A percentile compares a stretch with the other conserved stretches of the same genome.
Evolutionary conservation across 768 basidiomycete genomes (phyloP).

Genomic region (Kwoniella sp.): DNA sequence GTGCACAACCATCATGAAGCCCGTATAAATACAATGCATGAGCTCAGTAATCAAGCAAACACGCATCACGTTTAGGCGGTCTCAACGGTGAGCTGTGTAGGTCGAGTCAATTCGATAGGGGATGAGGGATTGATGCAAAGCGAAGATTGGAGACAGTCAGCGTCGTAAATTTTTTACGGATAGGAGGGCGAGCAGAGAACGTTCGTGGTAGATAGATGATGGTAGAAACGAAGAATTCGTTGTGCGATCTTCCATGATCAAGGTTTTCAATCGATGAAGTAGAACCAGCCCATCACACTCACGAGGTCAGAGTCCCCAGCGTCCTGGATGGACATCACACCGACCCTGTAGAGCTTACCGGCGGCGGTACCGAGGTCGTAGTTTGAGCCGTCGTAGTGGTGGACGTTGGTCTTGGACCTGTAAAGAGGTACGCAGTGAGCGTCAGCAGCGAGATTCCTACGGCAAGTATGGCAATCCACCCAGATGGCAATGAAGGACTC

Average conservation of each 20-base stretch:
- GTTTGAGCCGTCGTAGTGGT: conserved; percentile 97
- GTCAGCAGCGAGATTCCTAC: background rate
- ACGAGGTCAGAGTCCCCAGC: conserved; percentile 91
- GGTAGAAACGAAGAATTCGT: no score
- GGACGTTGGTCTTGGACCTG: conserved; percentile 91
- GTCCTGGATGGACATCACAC: conserved; percentile 96
- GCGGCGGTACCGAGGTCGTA: conserved; percentile 98
- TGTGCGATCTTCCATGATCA: no score
- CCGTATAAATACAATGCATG: conserved; percentile 53
- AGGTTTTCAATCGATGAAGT: background rate
- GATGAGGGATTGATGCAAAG: background rate
- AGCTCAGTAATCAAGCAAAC: conserved; percentile 4
- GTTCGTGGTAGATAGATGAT: no score
- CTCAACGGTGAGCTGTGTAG: conserved; percentile 42
- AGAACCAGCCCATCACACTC: conserved; percentile 22
- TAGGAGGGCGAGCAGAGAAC: no score
- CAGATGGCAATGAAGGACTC: background rate
- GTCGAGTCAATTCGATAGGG: no score
- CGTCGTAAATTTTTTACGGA: no score
- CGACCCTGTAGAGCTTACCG: conserved; percentile 98
- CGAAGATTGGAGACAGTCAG: background rate
- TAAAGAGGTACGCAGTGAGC: background rate
- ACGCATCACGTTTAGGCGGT: conserved; percentile 39
- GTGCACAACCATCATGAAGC: no score
- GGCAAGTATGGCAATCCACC: no score